Conservation (phyloP, 106 monocot species). For the Acorus calamus region DNA sequence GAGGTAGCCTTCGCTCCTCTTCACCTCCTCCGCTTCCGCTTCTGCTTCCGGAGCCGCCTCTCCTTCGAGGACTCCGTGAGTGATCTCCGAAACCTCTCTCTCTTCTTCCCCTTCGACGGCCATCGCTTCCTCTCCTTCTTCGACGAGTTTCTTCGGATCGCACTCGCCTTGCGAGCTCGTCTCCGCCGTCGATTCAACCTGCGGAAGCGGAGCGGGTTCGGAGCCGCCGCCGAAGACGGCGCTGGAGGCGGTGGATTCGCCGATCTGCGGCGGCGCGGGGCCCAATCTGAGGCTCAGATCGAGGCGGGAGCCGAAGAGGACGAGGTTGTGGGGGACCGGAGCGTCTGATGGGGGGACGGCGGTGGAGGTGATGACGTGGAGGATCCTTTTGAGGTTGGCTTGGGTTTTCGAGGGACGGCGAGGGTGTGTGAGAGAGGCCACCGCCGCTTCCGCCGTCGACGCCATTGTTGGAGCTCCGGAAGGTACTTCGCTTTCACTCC, state of each 20-base stretch:
- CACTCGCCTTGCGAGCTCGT: constrained; percentile 19
- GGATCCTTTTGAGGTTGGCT: constrained; percentile 19
- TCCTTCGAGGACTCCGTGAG: too few relatives aligned
- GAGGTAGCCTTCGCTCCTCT: constrained; percentile 10
- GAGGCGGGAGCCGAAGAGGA: not conserved
- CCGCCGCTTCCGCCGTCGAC: not conserved
- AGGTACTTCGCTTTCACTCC: too few relatives aligned
- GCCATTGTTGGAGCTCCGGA: too few relatives aligned
- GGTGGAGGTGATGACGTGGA: constrained; percentile 10
- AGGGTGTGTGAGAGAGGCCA: not conserved
- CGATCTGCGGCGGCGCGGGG: not conserved
- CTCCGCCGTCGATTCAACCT: not conserved
- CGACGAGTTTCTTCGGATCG: constrained; percentile 2
- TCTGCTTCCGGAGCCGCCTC: too few relatives aligned
- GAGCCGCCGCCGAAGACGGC: not conserved
- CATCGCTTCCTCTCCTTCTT: not conserved
- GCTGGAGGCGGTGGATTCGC: not conserved
- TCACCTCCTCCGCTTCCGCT: too few relatives aligned
- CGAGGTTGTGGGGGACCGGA: too few relatives aligned
- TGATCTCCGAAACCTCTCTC: not conserved
- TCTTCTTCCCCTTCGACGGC: not conserved
- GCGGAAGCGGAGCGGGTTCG: not conserved
- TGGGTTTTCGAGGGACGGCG: constrained; percentile 11
- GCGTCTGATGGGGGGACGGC: constrained; percentile 10
- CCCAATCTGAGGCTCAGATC: constrained; percentile 21